Conservation (phyloP, 176 grass and related monocot genomes). For the Panicum miliaceum region DNA sequence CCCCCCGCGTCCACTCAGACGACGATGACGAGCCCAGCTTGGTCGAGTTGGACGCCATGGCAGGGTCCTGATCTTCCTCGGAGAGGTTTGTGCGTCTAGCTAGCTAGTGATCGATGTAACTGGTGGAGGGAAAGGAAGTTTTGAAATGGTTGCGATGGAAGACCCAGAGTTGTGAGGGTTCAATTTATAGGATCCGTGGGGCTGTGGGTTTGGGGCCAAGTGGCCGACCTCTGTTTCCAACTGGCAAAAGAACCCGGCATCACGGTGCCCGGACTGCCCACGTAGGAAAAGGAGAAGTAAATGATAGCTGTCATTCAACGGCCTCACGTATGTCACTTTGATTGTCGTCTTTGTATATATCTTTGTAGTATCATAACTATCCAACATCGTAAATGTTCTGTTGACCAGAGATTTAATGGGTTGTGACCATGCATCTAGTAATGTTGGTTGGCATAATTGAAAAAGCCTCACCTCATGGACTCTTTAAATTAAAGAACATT, state of each 20-base stretch:
- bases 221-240: neutral
- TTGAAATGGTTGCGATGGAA: constrained; percentile 31
- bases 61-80: constrained; percentile 4
- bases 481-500: neutral
- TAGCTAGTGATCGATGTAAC: constrained; percentile 9
- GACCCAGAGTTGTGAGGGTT: neutral
- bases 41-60: constrained; percentile 61
- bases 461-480: neutral
- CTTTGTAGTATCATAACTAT: neutral
- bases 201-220: neutral
- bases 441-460: no score
- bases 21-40: constrained; percentile 1
- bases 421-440: neutral
- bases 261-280: neutral
- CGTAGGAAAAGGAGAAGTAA: neutral
- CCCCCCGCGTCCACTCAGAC: constrained; percentile 51
- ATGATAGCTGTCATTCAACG: neutral
- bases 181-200: constrained; percentile 43
- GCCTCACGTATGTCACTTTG: neutral
- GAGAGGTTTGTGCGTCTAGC: neutral
- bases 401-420: neutral
- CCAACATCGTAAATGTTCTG: neutral
- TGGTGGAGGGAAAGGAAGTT: neutral
- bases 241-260: constrained; percentile 7
- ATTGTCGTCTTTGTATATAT: neutral